Base-by-base conservation (phyloP, 257 asterid genomes). In the Primulina tabacum region DNA sequence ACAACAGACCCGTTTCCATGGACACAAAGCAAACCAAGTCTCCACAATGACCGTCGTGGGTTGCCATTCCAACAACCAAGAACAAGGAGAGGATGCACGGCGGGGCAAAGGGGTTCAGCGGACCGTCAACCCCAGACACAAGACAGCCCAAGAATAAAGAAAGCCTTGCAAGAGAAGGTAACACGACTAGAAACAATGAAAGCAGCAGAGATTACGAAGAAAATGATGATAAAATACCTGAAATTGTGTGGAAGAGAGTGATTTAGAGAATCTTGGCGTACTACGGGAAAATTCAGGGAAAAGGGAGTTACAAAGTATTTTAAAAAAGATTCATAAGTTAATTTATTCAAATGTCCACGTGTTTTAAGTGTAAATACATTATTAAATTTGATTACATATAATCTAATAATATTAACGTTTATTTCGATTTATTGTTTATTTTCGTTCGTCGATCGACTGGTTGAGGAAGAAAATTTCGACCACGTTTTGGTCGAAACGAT, bases 161-260 rank as follows among this genome's bases (percentile, higher is more conserved):
- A 62, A 1, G 64, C 67, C 21, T 32, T 4, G 52, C 70, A 38
- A 55, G 67, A 72, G 77, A 70, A 52, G 79, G 47, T 1, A 63
- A 10, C 24, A 35, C 18, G 14, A 33, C 50, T 1, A 61, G 61
- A 40, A 71, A 71, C n/a, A 47, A 61, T 0, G 18, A 24, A 47
- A 64, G 60, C 5, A 50, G 21, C 8, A 50, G 21, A 50, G n/a
- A 12, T 6, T 73, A 43, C 2, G 78, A 74, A 4, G 82, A 73
- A 2, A 92, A 84, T 3, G 95, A 87, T n/a, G 92, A 88, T 1
- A 82, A 84, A 66, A 80, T 91, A 71, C 85, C 95, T 9, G 85
- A 81, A 5, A 82, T 37, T 68, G 89, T 89, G 65, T 85, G 86
- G 86, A 70, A 75, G 57, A 86, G 97, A 75, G 88, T 88, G 80